Conservation (phyloP, 148 eudicot species). For the Rheum nobile region DNA sequence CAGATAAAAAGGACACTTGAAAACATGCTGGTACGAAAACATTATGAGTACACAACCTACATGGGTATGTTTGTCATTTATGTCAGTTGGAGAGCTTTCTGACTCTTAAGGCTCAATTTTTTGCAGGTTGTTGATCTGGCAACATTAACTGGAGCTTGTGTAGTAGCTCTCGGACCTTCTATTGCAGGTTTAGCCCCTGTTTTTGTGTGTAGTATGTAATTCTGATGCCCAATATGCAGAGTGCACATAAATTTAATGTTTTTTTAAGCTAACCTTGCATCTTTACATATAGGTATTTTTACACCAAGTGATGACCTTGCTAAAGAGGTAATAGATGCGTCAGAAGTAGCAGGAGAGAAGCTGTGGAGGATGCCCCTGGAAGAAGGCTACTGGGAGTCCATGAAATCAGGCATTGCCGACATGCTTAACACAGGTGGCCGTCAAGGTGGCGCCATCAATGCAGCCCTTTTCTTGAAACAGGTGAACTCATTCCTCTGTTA, state of each 20-base stretch:
- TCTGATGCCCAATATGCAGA: too few species aligned
- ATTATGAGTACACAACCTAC: too few species aligned
- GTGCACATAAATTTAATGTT: too few species aligned
- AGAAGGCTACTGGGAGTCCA: slow-evolving; percentile 90
- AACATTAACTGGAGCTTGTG: slow-evolving; percentile 83
- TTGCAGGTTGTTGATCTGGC: slow-evolving; percentile 89
- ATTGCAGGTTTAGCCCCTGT: slow-evolving; percentile 88
- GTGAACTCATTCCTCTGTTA: too few species aligned
- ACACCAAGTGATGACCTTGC: slow-evolving; percentile 82
- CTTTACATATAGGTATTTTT: slow-evolving; percentile 57
- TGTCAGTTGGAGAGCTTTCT: slow-evolving; percentile 9
- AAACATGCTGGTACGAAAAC: too few species aligned
- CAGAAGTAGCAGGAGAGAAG: slow-evolving; percentile 78
- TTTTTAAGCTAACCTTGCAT: too few species aligned
- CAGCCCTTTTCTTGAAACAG: slow-evolving; percentile 97
- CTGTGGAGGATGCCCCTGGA: slow-evolving; percentile 91
- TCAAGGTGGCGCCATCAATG: slow-evolving; percentile 91
- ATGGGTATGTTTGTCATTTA: too few species aligned
- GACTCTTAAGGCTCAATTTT: slow-evolving; percentile 5
- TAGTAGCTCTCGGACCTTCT: slow-evolving; percentile 84
- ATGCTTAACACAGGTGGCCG: slow-evolving; percentile 97
- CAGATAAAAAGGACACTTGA: too few species aligned
- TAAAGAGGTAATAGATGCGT: slow-evolving; percentile 65
- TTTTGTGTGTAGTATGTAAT: too few species aligned
- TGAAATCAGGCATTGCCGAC: slow-evolving; percentile 97